Percentiles rank a stretch among this genome's conserved stretches.
phyloP scores from a whole-genome alignment of 176 grass and related monocot genomes.

The Chloris gayana region DNA sequence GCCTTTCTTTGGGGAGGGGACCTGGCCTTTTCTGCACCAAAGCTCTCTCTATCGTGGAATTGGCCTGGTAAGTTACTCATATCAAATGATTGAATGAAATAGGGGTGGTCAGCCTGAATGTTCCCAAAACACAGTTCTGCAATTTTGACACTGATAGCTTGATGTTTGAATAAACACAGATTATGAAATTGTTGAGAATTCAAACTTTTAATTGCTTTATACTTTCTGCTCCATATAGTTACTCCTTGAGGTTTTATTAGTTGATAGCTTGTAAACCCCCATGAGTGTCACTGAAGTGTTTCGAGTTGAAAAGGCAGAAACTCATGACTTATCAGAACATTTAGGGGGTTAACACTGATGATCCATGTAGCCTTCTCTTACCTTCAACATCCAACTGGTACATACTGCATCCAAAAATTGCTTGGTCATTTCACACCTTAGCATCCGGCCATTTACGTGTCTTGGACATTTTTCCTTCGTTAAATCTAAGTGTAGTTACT shows the following conservation, averaged over 20 bases:
- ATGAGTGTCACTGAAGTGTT: not conserved
- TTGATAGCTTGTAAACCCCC: constrained; percentile 16
- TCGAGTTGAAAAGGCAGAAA: constrained; percentile 3
- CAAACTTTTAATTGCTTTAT: not conserved
- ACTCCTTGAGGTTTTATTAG: not conserved
- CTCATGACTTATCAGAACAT: constrained; percentile 22
- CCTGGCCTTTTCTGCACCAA: constrained; percentile 93
- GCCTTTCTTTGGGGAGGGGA: constrained; percentile 93
- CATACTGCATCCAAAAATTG: constrained; percentile 1
- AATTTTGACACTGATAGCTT: constrained; percentile 30
- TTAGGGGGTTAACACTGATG: not conserved
- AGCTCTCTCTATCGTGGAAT: constrained; percentile 93
- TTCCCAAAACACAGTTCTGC: not conserved
- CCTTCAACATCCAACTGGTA: not conserved
- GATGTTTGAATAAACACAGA: constrained; percentile 1
- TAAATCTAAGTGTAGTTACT: constrained; percentile 6
- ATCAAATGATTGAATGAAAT: constrained; percentile 23
- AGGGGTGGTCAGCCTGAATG: constrained; percentile 11
- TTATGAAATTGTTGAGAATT: not conserved
- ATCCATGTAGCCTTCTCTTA: not conserved
- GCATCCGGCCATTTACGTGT: not conserved
- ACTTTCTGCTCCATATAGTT: not conserved
- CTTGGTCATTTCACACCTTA: constrained; percentile 15
- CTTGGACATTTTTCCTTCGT: not conserved
- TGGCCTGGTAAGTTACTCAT: constrained; percentile 77